Evolutionary conservation across 768 basidiomycete species (phyloP).

Genomic region (Guyanaporus albipodus): DNA sequence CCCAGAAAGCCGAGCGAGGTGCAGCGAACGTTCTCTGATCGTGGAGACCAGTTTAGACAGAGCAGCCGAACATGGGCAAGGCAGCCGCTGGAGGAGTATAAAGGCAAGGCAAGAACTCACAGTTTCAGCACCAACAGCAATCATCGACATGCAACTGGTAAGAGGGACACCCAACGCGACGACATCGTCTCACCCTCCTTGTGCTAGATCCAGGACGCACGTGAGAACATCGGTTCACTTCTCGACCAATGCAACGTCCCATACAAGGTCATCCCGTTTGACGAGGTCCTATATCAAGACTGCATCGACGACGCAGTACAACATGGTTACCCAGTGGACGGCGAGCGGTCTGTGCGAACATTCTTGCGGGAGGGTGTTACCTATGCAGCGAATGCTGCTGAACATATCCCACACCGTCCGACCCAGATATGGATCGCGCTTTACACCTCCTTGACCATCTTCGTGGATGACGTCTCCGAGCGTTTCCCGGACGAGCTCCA

Average conservation of each 20-base stretch:
- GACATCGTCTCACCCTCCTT: background rate
- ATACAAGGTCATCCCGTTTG: slow-evolving; percentile 10
- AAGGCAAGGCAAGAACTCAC: background rate
- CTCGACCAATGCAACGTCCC: slow-evolving; percentile 14
- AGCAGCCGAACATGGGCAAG: background rate
- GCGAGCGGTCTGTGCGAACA: slow-evolving; percentile 18
- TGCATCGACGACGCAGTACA: slow-evolving; percentile 21
- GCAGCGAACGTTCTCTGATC: slow-evolving; percentile 5
- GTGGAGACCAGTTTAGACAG: too few relatives aligned
- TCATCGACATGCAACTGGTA: slow-evolving; percentile 12
- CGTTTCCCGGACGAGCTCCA: slow-evolving; percentile 20
- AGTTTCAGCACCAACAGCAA: background rate
- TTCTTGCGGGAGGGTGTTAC: slow-evolving; percentile 31
- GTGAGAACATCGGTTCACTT: slow-evolving; percentile 12
- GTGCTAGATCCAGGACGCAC: slow-evolving; percentile 12
- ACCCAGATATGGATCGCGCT: slow-evolving; percentile 33
- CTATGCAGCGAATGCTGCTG: slow-evolving; percentile 25
- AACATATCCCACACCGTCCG: slow-evolving; percentile 22
- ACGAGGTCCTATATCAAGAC: slow-evolving; percentile 14
- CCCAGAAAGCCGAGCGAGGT: too few relatives aligned
- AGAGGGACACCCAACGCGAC: background rate
- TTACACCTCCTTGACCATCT: slow-evolving; percentile 37
- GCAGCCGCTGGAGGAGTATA: background rate
- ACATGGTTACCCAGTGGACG: slow-evolving; percentile 26
- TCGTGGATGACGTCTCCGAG: slow-evolving; percentile 34